Conservation (phyloP, 495 filamentous ascomycete genomes). For the Oleoguttula mirabilis region DNA sequence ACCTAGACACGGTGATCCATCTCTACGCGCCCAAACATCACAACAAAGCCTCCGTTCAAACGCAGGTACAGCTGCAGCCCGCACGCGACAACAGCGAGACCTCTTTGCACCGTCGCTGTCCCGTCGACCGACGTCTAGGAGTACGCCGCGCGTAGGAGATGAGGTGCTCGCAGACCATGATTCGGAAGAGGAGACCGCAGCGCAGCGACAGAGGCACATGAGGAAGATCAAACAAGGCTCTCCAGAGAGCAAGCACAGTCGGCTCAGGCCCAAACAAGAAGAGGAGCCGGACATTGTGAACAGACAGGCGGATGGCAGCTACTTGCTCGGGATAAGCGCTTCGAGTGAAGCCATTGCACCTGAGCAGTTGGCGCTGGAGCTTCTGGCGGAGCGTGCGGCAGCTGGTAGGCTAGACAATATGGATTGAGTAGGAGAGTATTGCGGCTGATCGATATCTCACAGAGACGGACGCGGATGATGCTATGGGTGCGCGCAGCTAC, state of each 20-base stretch:
- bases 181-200: conserved; percentile 6
- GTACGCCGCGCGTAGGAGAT: conserved; percentile 6
- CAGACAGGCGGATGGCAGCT: conserved; percentile 11
- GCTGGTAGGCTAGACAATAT: not conserved
- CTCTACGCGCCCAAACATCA: conserved; percentile 11
- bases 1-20: conserved; percentile 2
- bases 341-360: conserved; percentile 1
- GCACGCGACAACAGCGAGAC: conserved; percentile 4
- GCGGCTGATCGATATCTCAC: not conserved
- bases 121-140: conserved; percentile 5
- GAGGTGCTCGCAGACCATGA: conserved; percentile 14
- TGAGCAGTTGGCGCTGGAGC: not conserved
- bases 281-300: conserved; percentile 16
- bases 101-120: conserved; percentile 15
- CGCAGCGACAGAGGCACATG: conserved; percentile 1
- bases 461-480: conserved; percentile 13
- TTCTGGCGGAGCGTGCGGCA: not conserved
- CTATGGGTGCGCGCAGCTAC: conserved; percentile 8
- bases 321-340: conserved; percentile 1
- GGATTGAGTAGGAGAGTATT: not conserved
- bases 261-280: not conserved
- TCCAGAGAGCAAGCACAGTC: conserved; percentile 2
- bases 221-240: conserved; percentile 4
- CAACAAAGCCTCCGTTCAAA: conserved; percentile 14
- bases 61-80: conserved; percentile 9